Base-by-base conservation (phyloP, 345 rosid genomes). In the Viola odorata region DNA sequence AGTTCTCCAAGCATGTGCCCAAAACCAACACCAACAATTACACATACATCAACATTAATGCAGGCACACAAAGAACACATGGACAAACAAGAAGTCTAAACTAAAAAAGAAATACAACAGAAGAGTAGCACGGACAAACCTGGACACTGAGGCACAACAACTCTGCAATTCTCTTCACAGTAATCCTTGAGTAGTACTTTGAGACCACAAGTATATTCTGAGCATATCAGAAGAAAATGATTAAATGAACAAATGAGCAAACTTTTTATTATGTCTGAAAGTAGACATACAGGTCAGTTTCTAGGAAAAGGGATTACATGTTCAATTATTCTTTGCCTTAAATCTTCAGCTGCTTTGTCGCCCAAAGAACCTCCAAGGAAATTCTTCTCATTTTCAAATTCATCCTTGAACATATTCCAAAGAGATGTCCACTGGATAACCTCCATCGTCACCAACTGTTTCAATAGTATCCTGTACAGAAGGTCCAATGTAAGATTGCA, bases 141-240 rank as follows among this genome's bases (percentile, higher is more conserved):
- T 78, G 88, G 60, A 81, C 54, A 79, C 85, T 86, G 50, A 91
- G 87, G 73, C 96, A 95, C 79, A 95, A 62, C 63, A 95, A 77
- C 70, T 88, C 92, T 17, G 99, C 89, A 54, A 91, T 80, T 78
- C 99, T 95, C 84, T 79, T 77, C 83, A 86, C 70, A 45, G 89
- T 82, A 69, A 95, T 88, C 75, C 95, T 85, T 0, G 95, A 76
- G 82, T 95, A 95, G 56, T 91, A 95, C 84, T 84, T 95, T 0
- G 99, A 91, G 65, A 95, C 96, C 53, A 95, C 97, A 38, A 95
- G 88, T 57, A 95, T 95, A 77, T 95, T 91, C 99, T 95, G 97
- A n/a, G n/a, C n/a, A n/a, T n/a, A n/a, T n/a, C n/a, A n/a, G n/a
- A n/a, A n/a, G n/a, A 65, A 79, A 75, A 74, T 48, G 17, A 68